phyloP scores from a whole-genome alignment of 805 yeast species.

The Metschnikowia orientalis region DNA sequence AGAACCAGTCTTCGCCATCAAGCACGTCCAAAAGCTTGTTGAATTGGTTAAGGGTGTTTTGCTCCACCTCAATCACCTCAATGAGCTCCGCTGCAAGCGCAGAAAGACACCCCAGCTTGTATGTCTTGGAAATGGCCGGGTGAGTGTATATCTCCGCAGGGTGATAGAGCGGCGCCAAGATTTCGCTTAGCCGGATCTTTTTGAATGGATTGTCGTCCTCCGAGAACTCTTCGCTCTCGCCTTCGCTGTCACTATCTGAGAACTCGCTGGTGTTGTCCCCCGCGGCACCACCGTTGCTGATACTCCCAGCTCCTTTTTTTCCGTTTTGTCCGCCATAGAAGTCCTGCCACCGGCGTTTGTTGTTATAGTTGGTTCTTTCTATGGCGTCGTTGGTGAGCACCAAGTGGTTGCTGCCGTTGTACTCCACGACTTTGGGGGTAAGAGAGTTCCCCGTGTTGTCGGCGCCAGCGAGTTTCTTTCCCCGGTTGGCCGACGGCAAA shows the following conservation, averaged over 20 bases:
- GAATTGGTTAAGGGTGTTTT: constrained; percentile 65
- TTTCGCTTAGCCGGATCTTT: constrained; percentile 33
- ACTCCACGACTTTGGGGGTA: constrained; percentile 35
- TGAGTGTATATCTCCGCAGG: constrained; percentile 76
- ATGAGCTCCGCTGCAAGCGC: constrained; percentile 67
- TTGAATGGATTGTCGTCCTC: constrained; percentile 24
- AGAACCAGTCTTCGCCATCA: constrained; percentile 81
- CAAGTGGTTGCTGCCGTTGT: constrained; percentile 32
- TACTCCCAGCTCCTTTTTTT: neutral
- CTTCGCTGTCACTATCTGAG: constrained; percentile 2
- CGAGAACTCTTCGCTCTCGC: constrained; percentile 1
- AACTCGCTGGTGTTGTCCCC: constrained; percentile 1
- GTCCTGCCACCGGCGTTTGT: constrained; percentile 37
- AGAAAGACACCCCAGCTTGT: constrained; percentile 47
- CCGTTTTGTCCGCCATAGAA: constrained; percentile 13
- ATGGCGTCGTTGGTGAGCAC: constrained; percentile 36
- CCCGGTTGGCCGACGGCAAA: constrained; percentile 25
- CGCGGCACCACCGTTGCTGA: too few species aligned
- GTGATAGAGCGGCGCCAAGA: constrained; percentile 73
- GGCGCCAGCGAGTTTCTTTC: constrained; percentile 25
- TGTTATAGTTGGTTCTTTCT: constrained; percentile 23
- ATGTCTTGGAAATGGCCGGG: constrained; percentile 65
- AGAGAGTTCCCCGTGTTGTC: constrained; percentile 20
- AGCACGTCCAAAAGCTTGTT: constrained; percentile 71
- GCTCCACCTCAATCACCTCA: constrained; percentile 77